These are phyloP conservation scores for Exophiala bonariae DNA, from an alignment of 2,329 filamentous ascomycete genomes.

Conservation along the genomic window DNA sequence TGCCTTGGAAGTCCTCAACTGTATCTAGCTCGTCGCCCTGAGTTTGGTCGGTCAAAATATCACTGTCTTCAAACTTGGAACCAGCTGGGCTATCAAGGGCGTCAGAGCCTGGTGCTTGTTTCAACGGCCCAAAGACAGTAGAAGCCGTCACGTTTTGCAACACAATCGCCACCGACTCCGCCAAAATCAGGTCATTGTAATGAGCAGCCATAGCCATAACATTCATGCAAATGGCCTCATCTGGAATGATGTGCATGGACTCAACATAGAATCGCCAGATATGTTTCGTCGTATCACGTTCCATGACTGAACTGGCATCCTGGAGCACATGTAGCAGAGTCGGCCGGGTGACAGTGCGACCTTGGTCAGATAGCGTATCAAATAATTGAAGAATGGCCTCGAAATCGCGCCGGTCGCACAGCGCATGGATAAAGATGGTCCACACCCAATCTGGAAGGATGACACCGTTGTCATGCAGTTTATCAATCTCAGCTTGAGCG, in stretches of 20 bases:
- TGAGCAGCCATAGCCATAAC: constrained; percentile 13
- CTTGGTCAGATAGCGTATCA: constrained; percentile 53
- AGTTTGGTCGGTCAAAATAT: too few species aligned
- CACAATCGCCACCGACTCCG: constrained; percentile 14
- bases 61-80: too few species aligned
- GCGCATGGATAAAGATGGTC: constrained; percentile 72
- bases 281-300: constrained; percentile 65
- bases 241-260: constrained; percentile 58
- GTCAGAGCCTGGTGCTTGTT: constrained; percentile 2
- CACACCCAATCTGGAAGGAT: constrained; percentile 70
- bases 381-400: constrained; percentile 75
- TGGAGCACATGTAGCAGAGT: constrained; percentile 76
- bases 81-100: neutral
- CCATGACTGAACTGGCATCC: constrained; percentile 62
- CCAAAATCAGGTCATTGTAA: constrained; percentile 15
- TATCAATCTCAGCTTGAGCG: constrained; percentile 68
- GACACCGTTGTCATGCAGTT: constrained; percentile 60
- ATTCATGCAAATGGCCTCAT: constrained; percentile 15
- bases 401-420: constrained; percentile 71
- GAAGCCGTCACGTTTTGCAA: constrained; percentile 11
- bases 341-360: constrained; percentile 50
- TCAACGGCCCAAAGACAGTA: neutral
- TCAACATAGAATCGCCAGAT: constrained; percentile 71
- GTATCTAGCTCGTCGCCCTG: too few species aligned
- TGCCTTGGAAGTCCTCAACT: too few species aligned